Evolutionary conservation across 805 yeast species (phyloP).

Genomic region (Huiozyma naganishii): DNA sequence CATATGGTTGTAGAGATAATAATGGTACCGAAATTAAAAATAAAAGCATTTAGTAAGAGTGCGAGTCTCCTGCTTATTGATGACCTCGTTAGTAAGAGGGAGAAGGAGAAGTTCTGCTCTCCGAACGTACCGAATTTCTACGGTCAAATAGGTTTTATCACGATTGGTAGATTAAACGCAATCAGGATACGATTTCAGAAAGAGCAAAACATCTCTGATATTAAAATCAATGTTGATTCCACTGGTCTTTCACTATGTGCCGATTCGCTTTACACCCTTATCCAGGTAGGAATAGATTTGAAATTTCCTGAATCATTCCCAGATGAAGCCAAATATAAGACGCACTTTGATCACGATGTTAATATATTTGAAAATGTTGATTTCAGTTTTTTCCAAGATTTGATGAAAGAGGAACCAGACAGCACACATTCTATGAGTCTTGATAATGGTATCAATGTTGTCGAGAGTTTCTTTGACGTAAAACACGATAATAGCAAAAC

Average conservation of each 20-base stretch:
- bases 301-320: slow-evolving; percentile 54
- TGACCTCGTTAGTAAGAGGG: slow-evolving; percentile 29
- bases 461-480: slow-evolving; percentile 12
- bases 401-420: background rate
- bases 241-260: slow-evolving; percentile 57
- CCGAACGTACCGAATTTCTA: slow-evolving; percentile 10
- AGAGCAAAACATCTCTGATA: slow-evolving; percentile 20
- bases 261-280: slow-evolving; percentile 67
- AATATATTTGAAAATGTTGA: slow-evolving; percentile 35
- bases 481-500: background rate
- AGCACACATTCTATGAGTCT: background rate
- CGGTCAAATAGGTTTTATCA: slow-evolving; percentile 20
- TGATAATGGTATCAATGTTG: slow-evolving; percentile 6
- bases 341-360: slow-evolving; percentile 20
- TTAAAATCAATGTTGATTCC: slow-evolving; percentile 35
- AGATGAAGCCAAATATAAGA: slow-evolving; percentile 48
- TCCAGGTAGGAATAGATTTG: slow-evolving; percentile 59
- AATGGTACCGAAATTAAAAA: slow-evolving; percentile 34
- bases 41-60: slow-evolving; percentile 39
- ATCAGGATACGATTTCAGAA: background rate
- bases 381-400: slow-evolving; percentile 14
- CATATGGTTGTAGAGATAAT: slow-evolving; percentile 13
- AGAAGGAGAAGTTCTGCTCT: background rate
- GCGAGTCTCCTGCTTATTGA: slow-evolving; percentile 51
- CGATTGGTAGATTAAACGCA: slow-evolving; percentile 15